Base-by-base conservation (phyloP, 2,329 filamentous ascomycete genomes). In the Chaetomiaceae sp. region DNA sequence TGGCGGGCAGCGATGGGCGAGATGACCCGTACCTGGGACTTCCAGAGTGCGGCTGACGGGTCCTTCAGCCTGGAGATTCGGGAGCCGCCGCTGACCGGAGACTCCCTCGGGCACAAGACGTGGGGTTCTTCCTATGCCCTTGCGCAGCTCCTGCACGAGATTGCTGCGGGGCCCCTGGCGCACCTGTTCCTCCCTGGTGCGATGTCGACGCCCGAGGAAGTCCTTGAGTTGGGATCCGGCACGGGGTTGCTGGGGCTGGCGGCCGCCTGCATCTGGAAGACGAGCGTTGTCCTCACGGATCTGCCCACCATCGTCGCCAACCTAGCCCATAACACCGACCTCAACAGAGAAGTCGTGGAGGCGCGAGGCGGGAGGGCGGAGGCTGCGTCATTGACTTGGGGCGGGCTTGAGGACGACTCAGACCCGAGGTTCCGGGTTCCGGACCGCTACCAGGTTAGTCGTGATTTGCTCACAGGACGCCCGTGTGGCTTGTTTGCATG, bases 71-170 rank as follows among this genome's bases (percentile, higher is more conserved):
- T 98, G 41, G 74, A 76, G 29, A 80, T 98, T 32, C 78, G 88
- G 47, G 93, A 98, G 62, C 93, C 93, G 2, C 83, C 89, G 1
- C 72, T 97, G 46, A 95, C 88, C 0, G 86, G 86, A 6, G 91
- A 96, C 64, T 86, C 87, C 49, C 73, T 97, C 15, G 93, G 93
- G 1, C 75, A 94, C 63, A 97, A 98, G 66, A 98, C 93, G 0
- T 97, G 93, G 93, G 88, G 86, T 1, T 91, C 89, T 0, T 91
- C 89, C 0, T 94, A 89, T 60, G 76, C 94, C 2, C 79, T 97
- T 4, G 85, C 91, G 0, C 84, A 79, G 55, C 80, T 86, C 19
- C 75, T 97, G 20, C 70, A 70, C 17, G 60, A 60, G 11, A 68
- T 81, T 32, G 65, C 60, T 7, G 65, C 62, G 35, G 70, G 64